Conservation (phyloP, 2,329 filamentous ascomycete genomes). For the Colletotrichum sp. region DNA sequence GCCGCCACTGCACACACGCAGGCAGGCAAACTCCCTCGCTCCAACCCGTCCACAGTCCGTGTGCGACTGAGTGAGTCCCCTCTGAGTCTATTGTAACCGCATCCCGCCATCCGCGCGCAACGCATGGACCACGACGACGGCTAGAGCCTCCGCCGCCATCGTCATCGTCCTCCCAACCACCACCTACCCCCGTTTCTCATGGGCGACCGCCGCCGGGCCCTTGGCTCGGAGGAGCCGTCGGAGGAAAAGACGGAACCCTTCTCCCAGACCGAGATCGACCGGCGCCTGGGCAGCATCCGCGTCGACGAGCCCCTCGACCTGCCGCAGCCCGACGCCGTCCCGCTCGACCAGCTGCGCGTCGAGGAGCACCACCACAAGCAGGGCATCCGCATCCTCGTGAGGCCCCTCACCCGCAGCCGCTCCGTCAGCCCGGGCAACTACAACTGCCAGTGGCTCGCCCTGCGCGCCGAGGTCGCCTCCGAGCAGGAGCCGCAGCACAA, state of each 20-base stretch:
- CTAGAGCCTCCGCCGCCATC: slow-evolving; percentile 3
- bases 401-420: slow-evolving; percentile 57
- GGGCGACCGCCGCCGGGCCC: slow-evolving; percentile 50
- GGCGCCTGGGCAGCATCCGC: slow-evolving; percentile 50
- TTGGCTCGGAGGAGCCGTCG: slow-evolving; percentile 41
- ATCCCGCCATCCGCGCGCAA: slow-evolving; percentile 14
- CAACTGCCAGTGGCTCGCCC: slow-evolving; percentile 61
- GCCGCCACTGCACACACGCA: background rate
- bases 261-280: slow-evolving; percentile 60
- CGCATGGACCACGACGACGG: slow-evolving; percentile 21
- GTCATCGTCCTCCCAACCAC: slow-evolving; percentile 24
- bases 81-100: background rate
- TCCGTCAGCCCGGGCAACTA: slow-evolving; percentile 62
- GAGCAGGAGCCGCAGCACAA: slow-evolving; percentile 56
- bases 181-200: slow-evolving; percentile 35
- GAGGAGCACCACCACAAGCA: slow-evolving; percentile 58
- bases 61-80: background rate
- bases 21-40: background rate
- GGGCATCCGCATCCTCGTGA: slow-evolving; percentile 62
- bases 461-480: slow-evolving; percentile 59
- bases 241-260: slow-evolving; percentile 65
- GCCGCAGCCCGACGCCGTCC: slow-evolving; percentile 48
- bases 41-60: background rate
- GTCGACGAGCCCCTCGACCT: slow-evolving; percentile 47
- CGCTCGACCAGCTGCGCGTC: slow-evolving; percentile 57